Evolutionary conservation across 805 yeast species (phyloP).

Genomic region (Candida dendrica): DNA sequence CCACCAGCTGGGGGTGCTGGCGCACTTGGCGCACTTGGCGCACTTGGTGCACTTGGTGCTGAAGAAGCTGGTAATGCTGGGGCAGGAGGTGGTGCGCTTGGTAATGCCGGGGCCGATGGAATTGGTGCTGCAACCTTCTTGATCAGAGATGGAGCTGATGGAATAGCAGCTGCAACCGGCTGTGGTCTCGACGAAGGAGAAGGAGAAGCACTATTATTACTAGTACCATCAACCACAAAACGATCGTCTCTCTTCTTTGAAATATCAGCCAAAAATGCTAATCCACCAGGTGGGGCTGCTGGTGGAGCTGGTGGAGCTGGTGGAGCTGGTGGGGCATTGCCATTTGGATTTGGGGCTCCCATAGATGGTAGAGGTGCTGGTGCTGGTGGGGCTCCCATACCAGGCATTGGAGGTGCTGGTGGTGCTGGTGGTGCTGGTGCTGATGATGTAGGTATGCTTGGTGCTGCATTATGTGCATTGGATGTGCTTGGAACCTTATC

Average conservation of each 20-base stretch:
- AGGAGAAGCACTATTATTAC: slow-evolving; percentile 19
- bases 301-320: slow-evolving; percentile 14
- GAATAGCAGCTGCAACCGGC: slow-evolving; percentile 10
- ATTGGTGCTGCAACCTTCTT: slow-evolving; percentile 9
- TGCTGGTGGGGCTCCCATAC: too few relatives aligned
- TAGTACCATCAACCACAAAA: slow-evolving; percentile 29
- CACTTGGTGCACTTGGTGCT: slow-evolving; percentile 5
- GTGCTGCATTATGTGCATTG: slow-evolving; percentile 17
- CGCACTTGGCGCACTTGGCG: slow-evolving; percentile 7
- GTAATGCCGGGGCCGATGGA: slow-evolving; percentile 13
- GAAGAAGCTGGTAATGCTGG: slow-evolving; percentile 7
- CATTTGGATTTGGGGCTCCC: slow-evolving; percentile 12
- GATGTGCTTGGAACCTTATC: slow-evolving; percentile 18
- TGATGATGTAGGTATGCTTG: slow-evolving; percentile 15
- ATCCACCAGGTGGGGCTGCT: slow-evolving; percentile 21
- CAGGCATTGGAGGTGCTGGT: slow-evolving; percentile 16
- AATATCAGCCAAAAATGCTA: slow-evolving; percentile 39
- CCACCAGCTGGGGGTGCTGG: slow-evolving; percentile 24
- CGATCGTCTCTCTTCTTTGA: slow-evolving; percentile 36
- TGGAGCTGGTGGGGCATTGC: slow-evolving; percentile 10
- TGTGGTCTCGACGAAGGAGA: slow-evolving; percentile 7
- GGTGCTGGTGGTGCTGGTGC: slow-evolving; percentile 21
- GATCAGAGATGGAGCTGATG: slow-evolving; percentile 10
- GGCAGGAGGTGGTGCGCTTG: slow-evolving; percentile 2
- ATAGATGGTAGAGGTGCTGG: slow-evolving; percentile 12